Evolutionary conservation across 1,284 basidiomycete genomes (phyloP), one percentile per base, ranked within the genome.

Genomic region (Chalciporus sp.): DNA sequence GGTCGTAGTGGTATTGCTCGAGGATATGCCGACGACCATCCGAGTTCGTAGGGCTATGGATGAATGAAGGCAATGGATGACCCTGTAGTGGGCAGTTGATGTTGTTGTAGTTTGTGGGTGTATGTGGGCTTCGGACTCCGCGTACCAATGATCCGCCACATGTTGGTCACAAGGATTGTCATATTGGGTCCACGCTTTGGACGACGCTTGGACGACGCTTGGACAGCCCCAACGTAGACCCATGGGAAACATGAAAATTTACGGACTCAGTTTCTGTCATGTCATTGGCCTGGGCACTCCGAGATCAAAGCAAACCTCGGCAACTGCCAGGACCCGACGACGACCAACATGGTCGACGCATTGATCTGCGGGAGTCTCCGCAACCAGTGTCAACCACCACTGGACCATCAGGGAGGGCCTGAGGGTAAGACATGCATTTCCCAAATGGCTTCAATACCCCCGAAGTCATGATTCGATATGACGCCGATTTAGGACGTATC

Each of bases 1-100:
- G 96, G 94, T 1, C 76, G 93, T 53, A 91, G 82, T 60, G 96
- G 96, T 4, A 91, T 97, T 47, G 95, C 96, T 29, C 82, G 88
- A 58, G 92, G 90, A 5, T 98, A 99, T 69, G 75, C 79, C 27
- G 83, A 86, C 53, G 82, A 82, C 56, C 76, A 54, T 19, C 41
- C 42, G 17, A 19, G 27, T 1, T 39, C n/a, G 37, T 19, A 39
- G 35, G 37, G n/a, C 35, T n/a, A n/a, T n/a, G n/a, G 7, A 16
- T 37, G 35, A 2, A 37, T 39, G 37, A 17, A 39, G n/a, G n/a
- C 35, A 17, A 17, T 17, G n/a, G 12, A 33, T 33, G 31, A 16
- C 31, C 12, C 16, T 16, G 33, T 39, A 19, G 16, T 17, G 16
- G 31, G 31, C 14, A 14, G 16, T 35, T 35, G 39, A 41, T 16